Conservation (phyloP, 495 filamentous ascomycete species). For the Lepidopterella palustris region DNA sequence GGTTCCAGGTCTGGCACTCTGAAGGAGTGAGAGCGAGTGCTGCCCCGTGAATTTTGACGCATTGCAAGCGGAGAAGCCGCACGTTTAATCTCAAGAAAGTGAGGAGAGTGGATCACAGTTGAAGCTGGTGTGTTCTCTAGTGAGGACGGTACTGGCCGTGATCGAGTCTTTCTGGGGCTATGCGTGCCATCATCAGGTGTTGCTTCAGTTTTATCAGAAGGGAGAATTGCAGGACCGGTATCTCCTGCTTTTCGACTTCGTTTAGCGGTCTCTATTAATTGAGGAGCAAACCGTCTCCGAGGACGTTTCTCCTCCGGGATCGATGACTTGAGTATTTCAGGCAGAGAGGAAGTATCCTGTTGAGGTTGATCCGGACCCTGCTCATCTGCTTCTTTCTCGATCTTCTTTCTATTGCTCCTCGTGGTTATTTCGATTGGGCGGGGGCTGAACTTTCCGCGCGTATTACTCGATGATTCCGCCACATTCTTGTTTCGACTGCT, state of each 20-base stretch:
- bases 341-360: neutral
- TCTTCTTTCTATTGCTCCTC: conserved; percentile 5
- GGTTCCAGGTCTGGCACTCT: conserved; percentile 49
- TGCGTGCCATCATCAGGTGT: conserved; percentile 19
- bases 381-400: conserved; percentile 4
- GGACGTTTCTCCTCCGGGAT: conserved; percentile 2
- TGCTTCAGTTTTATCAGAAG: conserved; percentile 39
- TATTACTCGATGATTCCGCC: conserved; percentile 29
- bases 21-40: conserved; percentile 46
- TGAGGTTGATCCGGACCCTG: neutral
- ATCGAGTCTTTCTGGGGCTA: conserved; percentile 12
- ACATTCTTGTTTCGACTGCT: conserved; percentile 20
- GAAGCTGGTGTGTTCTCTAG: conserved; percentile 21
- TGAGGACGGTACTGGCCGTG: conserved; percentile 13
- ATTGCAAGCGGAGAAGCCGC: conserved; percentile 26
- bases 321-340: conserved; percentile 1
- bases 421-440: conserved; percentile 32
- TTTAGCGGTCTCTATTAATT: conserved; percentile 52
- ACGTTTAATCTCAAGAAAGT: conserved; percentile 19
- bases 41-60: conserved; percentile 39
- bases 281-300: conserved; percentile 48
- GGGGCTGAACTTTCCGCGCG: conserved; percentile 45
- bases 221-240: conserved; percentile 22
- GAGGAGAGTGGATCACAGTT: conserved; percentile 14
- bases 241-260: conserved; percentile 43